These are phyloP conservation scores for Calonectria crousiana DNA, from an alignment of 2,329 filamentous ascomycete genomes.

Conservation along the genomic window DNA sequence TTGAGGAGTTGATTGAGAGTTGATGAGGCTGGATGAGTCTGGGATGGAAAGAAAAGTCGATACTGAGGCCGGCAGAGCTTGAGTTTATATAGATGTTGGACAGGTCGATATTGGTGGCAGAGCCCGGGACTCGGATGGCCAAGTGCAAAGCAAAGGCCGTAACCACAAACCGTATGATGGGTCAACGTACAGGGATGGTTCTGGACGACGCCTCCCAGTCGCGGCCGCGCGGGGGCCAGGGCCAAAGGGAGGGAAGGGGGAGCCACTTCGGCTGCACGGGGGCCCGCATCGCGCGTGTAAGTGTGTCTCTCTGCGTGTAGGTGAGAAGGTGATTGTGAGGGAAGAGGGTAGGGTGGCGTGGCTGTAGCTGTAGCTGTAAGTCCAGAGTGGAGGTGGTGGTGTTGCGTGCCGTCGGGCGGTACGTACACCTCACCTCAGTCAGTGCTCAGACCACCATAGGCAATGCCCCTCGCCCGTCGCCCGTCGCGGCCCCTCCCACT, in stretches of 20 bases:
- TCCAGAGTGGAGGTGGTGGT: constrained; percentile 28
- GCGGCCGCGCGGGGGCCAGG: constrained; percentile 42
- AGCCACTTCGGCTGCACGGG: constrained; percentile 45
- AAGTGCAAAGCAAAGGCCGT: constrained; percentile 16
- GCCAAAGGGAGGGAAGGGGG: constrained; percentile 33
- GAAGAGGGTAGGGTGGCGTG: constrained; percentile 25
- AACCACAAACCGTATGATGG: constrained; percentile 44
- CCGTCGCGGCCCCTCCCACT: neutral
- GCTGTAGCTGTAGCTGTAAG: constrained; percentile 24
- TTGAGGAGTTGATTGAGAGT: constrained; percentile 37
- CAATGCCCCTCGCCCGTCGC: neutral
- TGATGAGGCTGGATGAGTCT: constrained; percentile 46
- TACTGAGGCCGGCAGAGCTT: constrained; percentile 37
- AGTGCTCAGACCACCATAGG: neutral
- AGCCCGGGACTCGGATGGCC: constrained; percentile 34
- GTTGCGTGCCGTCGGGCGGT: neutral
- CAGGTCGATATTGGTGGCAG: constrained; percentile 33
- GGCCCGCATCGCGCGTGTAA: constrained; percentile 39
- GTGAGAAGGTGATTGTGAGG: neutral
- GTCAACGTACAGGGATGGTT: constrained; percentile 36
- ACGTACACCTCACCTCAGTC: neutral
- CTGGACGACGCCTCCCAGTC: constrained; percentile 40
- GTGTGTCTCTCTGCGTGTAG: constrained; percentile 21
- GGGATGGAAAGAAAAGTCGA: constrained; percentile 35
- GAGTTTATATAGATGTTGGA: constrained; percentile 46